Evolutionary conservation across 2,329 filamentous ascomycete species (phyloP), one percentile per base, ranked within the genome.

Genomic region (Penicillium sp.): DNA sequence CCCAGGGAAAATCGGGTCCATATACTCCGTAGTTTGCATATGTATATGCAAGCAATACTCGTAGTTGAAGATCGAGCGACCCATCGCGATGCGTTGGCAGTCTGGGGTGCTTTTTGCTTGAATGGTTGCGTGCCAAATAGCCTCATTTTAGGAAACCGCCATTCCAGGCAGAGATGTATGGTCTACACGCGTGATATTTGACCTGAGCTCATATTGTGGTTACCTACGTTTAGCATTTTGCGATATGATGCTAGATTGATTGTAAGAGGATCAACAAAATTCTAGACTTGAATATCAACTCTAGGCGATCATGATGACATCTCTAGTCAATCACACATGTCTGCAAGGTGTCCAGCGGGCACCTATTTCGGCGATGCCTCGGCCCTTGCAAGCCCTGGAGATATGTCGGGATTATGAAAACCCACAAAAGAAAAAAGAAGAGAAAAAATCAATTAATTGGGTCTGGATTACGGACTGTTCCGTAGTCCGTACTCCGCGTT

Each of bases 11-110:
- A 42, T 26, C 22, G 22, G 4, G 14, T 3, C 24, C 39, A 5
- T 43, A n/a, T n/a, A n/a, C n/a, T n/a, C n/a, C n/a, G n/a, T n/a
- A 11, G 31, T 34, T 24, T 46, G 14, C 31, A 46, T 46, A 34
- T 43, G 40, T 43, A n/a, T 35, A 54, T 57, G 57, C 57, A 59
- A 57, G 54, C 29, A 56, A 56, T 50, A 38, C 31, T 48, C 29
- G 20, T 22, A 46, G 26, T 20, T 31, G 20, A 39, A n/a, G 26
- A 26, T 52, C 35, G 32, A 34, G 34, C 13, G 46, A 38, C 56
- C 43, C 58, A 62, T 64, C 38, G 35, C n/a, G 39, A 58, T 61
- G 58, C 55, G 34, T 57, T 61, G 57, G 56, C 29, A 18, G 50
- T 58, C 53, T 49, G 50, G 53, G 43, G 39, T 51, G 16, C 45